A percentile compares a stretch with the other conserved stretches of the same genome.
phyloP scores from a whole-genome alignment of 805 yeast species.

The Candida hungchunana region DNA sequence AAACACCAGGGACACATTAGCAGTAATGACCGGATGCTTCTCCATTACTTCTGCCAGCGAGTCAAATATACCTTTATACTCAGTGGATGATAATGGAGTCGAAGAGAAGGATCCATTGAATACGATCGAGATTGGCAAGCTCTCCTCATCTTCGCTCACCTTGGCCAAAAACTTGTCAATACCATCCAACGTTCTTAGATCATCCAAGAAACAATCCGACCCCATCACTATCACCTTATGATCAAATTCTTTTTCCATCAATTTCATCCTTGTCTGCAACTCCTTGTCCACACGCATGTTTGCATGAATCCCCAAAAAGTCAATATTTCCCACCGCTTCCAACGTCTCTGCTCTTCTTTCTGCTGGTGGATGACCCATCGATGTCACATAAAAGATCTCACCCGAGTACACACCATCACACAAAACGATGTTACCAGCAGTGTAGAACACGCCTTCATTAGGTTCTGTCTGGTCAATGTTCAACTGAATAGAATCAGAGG shows the following conservation, averaged over 20 bases:
- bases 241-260: constrained; percentile 53
- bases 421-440: constrained; percentile 71
- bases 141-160: constrained; percentile 47
- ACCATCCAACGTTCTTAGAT: constrained; percentile 53
- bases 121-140: constrained; percentile 62
- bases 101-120: constrained; percentile 80
- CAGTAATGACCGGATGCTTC: constrained; percentile 50
- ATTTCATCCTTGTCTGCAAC: constrained; percentile 49
- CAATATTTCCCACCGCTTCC: constrained; percentile 75
- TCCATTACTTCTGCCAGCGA: constrained; percentile 62
- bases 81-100: constrained; percentile 54
- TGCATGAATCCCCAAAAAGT: constrained; percentile 53
- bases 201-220: constrained; percentile 64
- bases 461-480: constrained; percentile 60
- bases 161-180: constrained; percentile 56
- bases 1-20: constrained; percentile 56
- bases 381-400: constrained; percentile 64
- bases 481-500: constrained; percentile 61
- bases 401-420: constrained; percentile 83
- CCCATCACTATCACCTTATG: constrained; percentile 73
- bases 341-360: constrained; percentile 65
- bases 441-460: constrained; percentile 59
- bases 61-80: constrained; percentile 68
- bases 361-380: constrained; percentile 83
- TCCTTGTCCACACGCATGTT: constrained; percentile 57